Percentiles rank a stretch among this genome's conserved stretches.
Conservation (phyloP, 176 grass and related monocot genomes). For the Lolium perenne region DNA sequence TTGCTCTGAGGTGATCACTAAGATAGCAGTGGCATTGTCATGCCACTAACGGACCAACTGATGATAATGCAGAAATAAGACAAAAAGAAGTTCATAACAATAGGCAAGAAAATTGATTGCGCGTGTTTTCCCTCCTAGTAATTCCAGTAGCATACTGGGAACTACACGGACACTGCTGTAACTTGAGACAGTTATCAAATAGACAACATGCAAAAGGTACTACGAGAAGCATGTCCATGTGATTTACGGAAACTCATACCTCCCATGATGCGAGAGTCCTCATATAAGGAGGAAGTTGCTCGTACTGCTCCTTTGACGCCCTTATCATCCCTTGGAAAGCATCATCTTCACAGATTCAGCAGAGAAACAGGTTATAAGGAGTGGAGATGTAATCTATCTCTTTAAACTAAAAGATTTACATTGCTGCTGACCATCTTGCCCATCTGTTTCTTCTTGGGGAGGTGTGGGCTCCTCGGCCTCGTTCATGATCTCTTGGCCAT, state of each 20-base stretch:
- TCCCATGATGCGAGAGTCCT: slow-evolving; percentile 83
- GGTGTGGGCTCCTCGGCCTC: slow-evolving; percentile 18
- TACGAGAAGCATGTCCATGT: not conserved
- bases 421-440: slow-evolving; percentile 38
- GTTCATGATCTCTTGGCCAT: slow-evolving; percentile 8
- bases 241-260: slow-evolving; percentile 51
- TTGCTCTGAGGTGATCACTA: slow-evolving; percentile 13
- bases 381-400: not conserved
- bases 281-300: slow-evolving; percentile 78
- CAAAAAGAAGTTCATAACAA: not conserved
- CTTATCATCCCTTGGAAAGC: slow-evolving; percentile 50
- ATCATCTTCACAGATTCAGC: slow-evolving; percentile 36
- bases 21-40: not conserved
- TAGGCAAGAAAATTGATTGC: not conserved
- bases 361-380: slow-evolving; percentile 31
- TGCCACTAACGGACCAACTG: not conserved
- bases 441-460: slow-evolving; percentile 27
- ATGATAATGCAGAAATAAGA: not conserved
- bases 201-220: not conserved
- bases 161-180: not conserved
- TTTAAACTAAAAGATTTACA: not conserved
- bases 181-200: slow-evolving; percentile 4
- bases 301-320: slow-evolving; percentile 61
- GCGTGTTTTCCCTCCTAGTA: not conserved
- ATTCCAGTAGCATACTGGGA: not conserved